Conservation (phyloP, 768 basidiomycete genomes). For the Lyophyllum shimeji region DNA sequence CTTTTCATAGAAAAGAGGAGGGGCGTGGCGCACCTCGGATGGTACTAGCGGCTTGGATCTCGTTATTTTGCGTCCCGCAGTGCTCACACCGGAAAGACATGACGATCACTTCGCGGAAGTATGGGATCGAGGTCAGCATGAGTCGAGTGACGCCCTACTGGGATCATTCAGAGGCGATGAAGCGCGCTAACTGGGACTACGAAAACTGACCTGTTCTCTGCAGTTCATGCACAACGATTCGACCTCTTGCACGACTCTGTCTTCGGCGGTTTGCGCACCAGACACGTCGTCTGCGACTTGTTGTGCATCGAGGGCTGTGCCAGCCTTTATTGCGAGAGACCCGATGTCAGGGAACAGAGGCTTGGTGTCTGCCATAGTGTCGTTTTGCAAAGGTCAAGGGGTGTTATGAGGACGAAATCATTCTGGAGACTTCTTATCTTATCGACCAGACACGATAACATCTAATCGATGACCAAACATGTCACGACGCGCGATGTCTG, state of each 20-base stretch:
- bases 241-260: conserved; percentile 75
- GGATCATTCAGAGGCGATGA: conserved; percentile 19
- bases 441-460: background rate
- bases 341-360: conserved; percentile 14
- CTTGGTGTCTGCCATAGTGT: conserved; percentile 8
- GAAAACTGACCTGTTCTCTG: conserved; percentile 70
- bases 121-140: conserved; percentile 92
- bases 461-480: too few species aligned
- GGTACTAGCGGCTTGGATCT: conserved; percentile 86
- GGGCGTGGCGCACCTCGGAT: conserved; percentile 66
- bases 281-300: background rate
- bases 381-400: background rate
- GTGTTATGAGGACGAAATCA: background rate
- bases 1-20: background rate
- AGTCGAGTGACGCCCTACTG: conserved; percentile 83
- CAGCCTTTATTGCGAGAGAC: conserved; percentile 14
- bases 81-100: conserved; percentile 97
- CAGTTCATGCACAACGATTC: conserved; percentile 96
- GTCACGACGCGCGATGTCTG: too few species aligned
- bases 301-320: background rate
- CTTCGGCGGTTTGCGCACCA: conserved; percentile 34
- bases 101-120: conserved; percentile 91
- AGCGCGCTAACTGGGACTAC: background rate
- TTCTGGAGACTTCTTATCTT: background rate
- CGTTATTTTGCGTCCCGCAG: conserved; percentile 88